Conservation (phyloP, 2,329 filamentous ascomycete species). For the Alternaria rosae region DNA sequence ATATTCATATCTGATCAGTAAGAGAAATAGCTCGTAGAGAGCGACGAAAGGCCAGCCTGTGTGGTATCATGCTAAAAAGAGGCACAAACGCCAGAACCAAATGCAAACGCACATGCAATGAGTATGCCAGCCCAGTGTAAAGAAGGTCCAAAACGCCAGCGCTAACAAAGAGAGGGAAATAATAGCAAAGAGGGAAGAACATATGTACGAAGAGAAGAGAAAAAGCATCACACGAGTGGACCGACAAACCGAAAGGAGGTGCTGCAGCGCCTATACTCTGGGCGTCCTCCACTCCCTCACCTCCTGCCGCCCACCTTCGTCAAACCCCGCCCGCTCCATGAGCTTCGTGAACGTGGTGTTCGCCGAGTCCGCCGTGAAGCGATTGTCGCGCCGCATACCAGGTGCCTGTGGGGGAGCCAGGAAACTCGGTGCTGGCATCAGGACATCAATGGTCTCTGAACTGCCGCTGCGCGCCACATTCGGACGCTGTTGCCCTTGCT, state of each 20-base stretch:
- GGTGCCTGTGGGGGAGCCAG: slow-evolving; percentile 42
- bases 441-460: slow-evolving; percentile 55
- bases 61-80: slow-evolving; percentile 17
- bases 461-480: slow-evolving; percentile 37
- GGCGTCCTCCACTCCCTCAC: slow-evolving; percentile 38
- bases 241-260: neutral
- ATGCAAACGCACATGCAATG: neutral
- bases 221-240: neutral
- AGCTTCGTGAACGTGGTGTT: slow-evolving; percentile 52
- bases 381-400: slow-evolving; percentile 39
- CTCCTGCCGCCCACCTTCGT: slow-evolving; percentile 37
- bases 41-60: slow-evolving; percentile 11
- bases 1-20: neutral
- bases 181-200: neutral
- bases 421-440: slow-evolving; percentile 51
- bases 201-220: neutral
- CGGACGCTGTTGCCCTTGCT: slow-evolving; percentile 3
- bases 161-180: slow-evolving; percentile 3
- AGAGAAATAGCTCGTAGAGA: neutral
- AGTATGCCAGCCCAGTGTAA: neutral
- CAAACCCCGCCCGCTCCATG: slow-evolving; percentile 54
- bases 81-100: slow-evolving; percentile 2
- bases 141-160: slow-evolving; percentile 14
- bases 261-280: neutral
- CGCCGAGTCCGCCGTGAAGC: slow-evolving; percentile 39